phyloP scores from a whole-genome alignment of 1,284 basidiomycete genomes.

The Cutaneotrichosporon cyanovorans region DNA sequence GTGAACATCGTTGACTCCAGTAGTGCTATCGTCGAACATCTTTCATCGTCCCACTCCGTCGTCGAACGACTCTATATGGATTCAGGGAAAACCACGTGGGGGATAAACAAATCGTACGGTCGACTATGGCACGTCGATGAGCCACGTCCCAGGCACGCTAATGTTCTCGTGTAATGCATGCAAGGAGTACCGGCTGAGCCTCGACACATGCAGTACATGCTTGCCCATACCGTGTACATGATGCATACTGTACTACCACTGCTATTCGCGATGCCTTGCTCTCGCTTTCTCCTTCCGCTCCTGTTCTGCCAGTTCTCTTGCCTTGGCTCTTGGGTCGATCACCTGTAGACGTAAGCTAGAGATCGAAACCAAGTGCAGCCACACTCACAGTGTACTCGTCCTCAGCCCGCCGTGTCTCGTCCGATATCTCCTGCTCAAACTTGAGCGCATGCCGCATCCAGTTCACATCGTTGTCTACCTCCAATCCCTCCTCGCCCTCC shows the following conservation, averaged over 20 bases:
- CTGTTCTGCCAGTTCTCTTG: slow-evolving; percentile 28
- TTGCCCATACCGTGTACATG: too few relatives aligned
- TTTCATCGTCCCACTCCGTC: not conserved
- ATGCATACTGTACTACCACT: too few relatives aligned
- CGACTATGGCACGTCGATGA: not conserved
- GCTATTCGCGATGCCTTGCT: not conserved
- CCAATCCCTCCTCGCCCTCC: slow-evolving; percentile 48
- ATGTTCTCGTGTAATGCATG: too few relatives aligned
- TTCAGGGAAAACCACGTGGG: not conserved
- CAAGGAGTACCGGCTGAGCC: too few relatives aligned
- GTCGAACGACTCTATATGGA: too few relatives aligned
- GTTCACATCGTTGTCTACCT: slow-evolving; percentile 71
- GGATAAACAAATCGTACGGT: not conserved
- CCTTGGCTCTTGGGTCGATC: slow-evolving; percentile 45
- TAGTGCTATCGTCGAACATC: not conserved
- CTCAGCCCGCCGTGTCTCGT: slow-evolving; percentile 68
- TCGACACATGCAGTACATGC: too few relatives aligned
- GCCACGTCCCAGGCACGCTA: not conserved
- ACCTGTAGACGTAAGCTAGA: too few relatives aligned
- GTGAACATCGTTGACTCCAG: not conserved
- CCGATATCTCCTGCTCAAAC: slow-evolving; percentile 66
- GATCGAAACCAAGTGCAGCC: too few relatives aligned
- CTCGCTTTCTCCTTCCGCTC: slow-evolving; percentile 13
- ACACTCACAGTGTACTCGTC: slow-evolving; percentile 80
- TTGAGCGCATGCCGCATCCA: slow-evolving; percentile 69